phyloP scores from a whole-genome alignment of 129 eudicot genomes.

The Centella asiatica region DNA sequence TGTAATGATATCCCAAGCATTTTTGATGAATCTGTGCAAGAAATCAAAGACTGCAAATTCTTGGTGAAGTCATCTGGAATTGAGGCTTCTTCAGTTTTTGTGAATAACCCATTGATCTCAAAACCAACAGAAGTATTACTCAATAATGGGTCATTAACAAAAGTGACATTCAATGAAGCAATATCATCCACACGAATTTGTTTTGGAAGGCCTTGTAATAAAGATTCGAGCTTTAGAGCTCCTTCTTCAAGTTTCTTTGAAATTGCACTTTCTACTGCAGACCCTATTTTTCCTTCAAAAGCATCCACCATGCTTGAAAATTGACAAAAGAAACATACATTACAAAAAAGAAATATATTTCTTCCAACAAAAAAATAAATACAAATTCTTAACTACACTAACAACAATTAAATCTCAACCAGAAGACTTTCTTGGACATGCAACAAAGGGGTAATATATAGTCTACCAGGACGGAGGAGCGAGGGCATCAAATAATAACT shows the following conservation, averaged over 20 bases:
- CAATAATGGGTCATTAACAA: constrained; percentile 35
- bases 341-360: not conserved
- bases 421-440: no score
- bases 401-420: no score
- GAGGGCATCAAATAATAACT: no score
- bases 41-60: constrained; percentile 25
- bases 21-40: constrained; percentile 39
- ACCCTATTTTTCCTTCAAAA: constrained; percentile 35
- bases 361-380: not conserved
- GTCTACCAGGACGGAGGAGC: no score
- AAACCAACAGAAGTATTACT: constrained; percentile 42
- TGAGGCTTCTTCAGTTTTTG: constrained; percentile 8
- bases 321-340: constrained; percentile 2
- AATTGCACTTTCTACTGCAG: constrained; percentile 45
- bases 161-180: constrained; percentile 41
- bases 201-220: constrained; percentile 46
- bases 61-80: constrained; percentile 11
- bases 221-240: constrained; percentile 35
- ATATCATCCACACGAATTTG: constrained; percentile 37
- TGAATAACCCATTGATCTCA: constrained; percentile 53
- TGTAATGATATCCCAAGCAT: constrained; percentile 57
- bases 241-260: constrained; percentile 33
- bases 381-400: not conserved
- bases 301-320: constrained; percentile 49
- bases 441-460: no score